phyloP scores from a whole-genome alignment of 2,329 filamentous ascomycete genomes.

The Exophiala viscosa region DNA sequence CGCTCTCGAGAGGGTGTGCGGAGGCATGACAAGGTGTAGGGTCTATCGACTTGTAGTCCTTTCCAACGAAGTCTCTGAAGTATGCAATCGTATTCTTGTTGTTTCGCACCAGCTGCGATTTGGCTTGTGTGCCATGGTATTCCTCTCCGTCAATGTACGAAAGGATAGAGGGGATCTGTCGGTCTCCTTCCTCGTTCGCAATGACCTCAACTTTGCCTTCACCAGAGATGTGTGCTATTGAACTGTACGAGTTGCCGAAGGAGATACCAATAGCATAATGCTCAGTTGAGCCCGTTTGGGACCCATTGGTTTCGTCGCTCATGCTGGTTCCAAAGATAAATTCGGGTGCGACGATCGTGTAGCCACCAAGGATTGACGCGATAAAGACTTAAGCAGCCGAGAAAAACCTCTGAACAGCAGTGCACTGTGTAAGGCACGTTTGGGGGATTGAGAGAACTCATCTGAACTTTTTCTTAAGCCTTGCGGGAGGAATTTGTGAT shows the following conservation, averaged over 20 bases:
- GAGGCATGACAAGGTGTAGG: conserved; percentile 91
- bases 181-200: conserved; percentile 98
- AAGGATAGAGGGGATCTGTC: conserved; percentile 90
- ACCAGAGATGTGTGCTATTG: conserved; percentile 79
- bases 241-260: conserved; percentile 98
- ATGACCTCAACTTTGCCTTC: conserved; percentile 97
- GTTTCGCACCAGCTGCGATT: conserved; percentile 89
- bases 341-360: neutral
- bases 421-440: neutral
- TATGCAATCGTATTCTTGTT: conserved; percentile 88
- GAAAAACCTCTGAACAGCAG: neutral
- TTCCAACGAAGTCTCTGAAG: conserved; percentile 93
- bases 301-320: conserved; percentile 54
- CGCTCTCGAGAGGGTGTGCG: conserved; percentile 76
- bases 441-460: conserved; percentile 5
- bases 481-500: conserved; percentile 6
- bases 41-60: conserved; percentile 95
- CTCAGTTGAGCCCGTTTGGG: conserved; percentile 40
- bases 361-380: neutral
- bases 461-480: conserved; percentile 26
- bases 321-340: conserved; percentile 29
- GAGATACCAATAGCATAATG: conserved; percentile 84
- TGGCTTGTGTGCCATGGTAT: conserved; percentile 93
- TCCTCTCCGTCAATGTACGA: conserved; percentile 96
- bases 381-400: neutral